These are phyloP conservation scores for Aspergillus clavatus DNA, from an alignment of 2,329 filamentous ascomycete species.

Conservation along the genomic window DNA sequence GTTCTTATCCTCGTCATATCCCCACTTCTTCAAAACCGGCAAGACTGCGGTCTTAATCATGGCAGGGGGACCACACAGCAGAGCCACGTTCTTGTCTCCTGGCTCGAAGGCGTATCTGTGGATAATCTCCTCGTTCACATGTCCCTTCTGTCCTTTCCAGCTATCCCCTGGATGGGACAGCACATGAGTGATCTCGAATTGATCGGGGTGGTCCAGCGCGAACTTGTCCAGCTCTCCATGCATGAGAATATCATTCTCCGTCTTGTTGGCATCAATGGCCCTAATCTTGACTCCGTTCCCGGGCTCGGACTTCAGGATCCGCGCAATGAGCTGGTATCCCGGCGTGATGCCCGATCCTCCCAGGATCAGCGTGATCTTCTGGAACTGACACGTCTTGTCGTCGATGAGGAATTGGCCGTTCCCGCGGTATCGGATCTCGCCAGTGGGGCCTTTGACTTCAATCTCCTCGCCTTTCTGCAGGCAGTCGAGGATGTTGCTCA, in stretches of 20 bases:
- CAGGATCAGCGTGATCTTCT: conserved; percentile 46
- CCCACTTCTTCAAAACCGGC: conserved; percentile 45
- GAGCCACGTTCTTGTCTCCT: conserved; percentile 37
- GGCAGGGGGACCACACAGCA: conserved; percentile 48
- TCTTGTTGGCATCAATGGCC: conserved; percentile 10
- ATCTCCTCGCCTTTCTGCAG: conserved; percentile 47
- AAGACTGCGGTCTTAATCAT: conserved; percentile 52
- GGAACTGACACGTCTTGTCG: conserved; percentile 39
- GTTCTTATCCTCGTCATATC: conserved; percentile 44
- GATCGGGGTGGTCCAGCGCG: conserved; percentile 1
- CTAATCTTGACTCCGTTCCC: conserved; percentile 37
- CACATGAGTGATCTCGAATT: conserved; percentile 11
- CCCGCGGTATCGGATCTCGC: conserved; percentile 48
- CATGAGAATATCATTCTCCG: conserved; percentile 12
- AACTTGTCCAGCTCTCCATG: conserved; percentile 7
- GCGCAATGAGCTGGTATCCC: conserved; percentile 47
- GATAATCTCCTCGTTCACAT: conserved; percentile 9
- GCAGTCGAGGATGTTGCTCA: conserved; percentile 51
- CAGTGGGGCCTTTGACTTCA: conserved; percentile 50
- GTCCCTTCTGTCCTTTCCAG: conserved; percentile 11
- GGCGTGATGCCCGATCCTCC: conserved; percentile 51
- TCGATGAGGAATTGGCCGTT: conserved; percentile 46
- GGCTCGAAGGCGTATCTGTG: conserved; percentile 26
- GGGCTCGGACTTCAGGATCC: conserved; percentile 40
- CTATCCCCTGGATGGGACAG: conserved; percentile 6